A percentile compares a stretch with the other conserved stretches of the same genome.
These are phyloP conservation scores for Emmonsiellopsis sp. DNA, from an alignment of 2,329 filamentous ascomycete species.

Conservation along the genomic window DNA sequence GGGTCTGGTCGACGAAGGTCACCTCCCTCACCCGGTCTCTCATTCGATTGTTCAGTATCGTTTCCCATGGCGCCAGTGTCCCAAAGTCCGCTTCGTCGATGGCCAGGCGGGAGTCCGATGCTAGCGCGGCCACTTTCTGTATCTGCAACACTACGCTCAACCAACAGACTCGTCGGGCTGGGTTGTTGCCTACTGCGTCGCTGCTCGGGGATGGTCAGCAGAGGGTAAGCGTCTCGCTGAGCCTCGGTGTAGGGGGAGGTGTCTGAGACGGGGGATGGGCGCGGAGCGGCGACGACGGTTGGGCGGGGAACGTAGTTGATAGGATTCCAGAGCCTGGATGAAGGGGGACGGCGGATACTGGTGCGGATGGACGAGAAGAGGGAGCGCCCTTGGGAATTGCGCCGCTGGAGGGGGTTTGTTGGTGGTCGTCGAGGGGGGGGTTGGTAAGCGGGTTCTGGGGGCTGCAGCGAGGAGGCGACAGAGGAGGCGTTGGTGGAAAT, in stretches of 20 bases:
- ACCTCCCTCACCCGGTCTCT: conserved; percentile 14
- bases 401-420: conserved; percentile 6
- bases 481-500: conserved; percentile 11
- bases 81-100: conserved; percentile 27
- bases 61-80: conserved; percentile 14
- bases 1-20: conserved; percentile 22
- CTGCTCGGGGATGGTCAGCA: conserved; percentile 50
- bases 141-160: conserved; percentile 39
- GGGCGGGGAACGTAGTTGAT: conserved; percentile 51
- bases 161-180: conserved; percentile 36
- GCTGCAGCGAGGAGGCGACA: conserved; percentile 7
- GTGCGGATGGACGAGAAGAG: conserved; percentile 11
- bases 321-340: conserved; percentile 52
- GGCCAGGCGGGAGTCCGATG: conserved; percentile 41
- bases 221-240: conserved; percentile 41
- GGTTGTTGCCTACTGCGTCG: conserved; percentile 45
- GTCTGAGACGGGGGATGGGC: conserved; percentile 21
- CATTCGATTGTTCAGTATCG: conserved; percentile 20
- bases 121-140: conserved; percentile 44
- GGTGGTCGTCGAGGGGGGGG: conserved; percentile 9
- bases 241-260: conserved; percentile 21
- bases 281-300: conserved; percentile 38
- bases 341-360: conserved; percentile 27
- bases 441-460: conserved; percentile 13
- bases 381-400: conserved; percentile 7